Base-by-base conservation (phyloP, 495 filamentous ascomycete genomes). In the Beverwykella pulmonaria region DNA sequence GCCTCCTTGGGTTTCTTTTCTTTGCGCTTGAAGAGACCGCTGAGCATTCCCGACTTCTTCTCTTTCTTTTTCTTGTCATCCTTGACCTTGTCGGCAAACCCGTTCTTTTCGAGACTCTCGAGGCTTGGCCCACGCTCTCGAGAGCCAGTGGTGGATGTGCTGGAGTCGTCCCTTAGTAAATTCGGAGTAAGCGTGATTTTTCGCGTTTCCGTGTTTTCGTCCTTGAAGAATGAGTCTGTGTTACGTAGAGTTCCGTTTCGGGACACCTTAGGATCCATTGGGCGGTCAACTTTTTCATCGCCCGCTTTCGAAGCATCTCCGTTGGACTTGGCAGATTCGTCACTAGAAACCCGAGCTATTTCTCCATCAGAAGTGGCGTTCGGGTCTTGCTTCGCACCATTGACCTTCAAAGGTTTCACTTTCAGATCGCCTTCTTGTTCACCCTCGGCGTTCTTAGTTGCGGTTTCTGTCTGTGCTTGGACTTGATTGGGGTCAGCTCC, bases 171-270 rank as follows among this genome's bases (percentile, higher is more conserved):
- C 17, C 94, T 86, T 39, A 98, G 81, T n/a, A 99, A 81, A 65
- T 93, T 96, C 14, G 94, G 94, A 0, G 94, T 99, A 30, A 99
- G 82, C 1, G 92, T 96, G 65, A 99, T 97, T 80, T 99, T 99
- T 77, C 93, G 90, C 0, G 94, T 97, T 73, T 97, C 95, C 36
- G 90, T 87, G 29, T 87, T 90, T 69, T 98, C 94, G 65, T 98
- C 94, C 76, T 92, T 95, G 83, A 96, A 97, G 81, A 98, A 97
- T 14, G 91, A 95, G 74, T 97, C 92, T 14, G 90, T 92, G 73
- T 93, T 93, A 61, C 93, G 84, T 22, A 96, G 81, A 46, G 88
- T 92, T 29, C 91, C 92, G 74, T 93, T 93, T 69, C 89, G 87
- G 30, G 92, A 91, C 69, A 68, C 64, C 39, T 71, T 71, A n/a